Conservation (phyloP, 1,284 basidiomycete species). For the Irpex sp. region DNA sequence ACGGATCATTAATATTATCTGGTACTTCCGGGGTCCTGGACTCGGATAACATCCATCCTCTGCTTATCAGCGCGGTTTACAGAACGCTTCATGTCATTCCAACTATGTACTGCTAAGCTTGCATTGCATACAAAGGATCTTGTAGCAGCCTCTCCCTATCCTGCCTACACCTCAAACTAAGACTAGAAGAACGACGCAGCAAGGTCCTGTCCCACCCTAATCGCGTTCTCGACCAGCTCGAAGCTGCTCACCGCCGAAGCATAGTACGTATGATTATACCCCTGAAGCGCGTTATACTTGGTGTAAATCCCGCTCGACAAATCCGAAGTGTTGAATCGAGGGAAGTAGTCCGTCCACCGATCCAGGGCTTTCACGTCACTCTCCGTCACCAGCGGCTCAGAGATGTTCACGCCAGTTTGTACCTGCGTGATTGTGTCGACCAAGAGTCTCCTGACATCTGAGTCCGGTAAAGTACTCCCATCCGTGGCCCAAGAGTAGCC, state of each 20-base stretch:
- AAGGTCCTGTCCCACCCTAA: neutral
- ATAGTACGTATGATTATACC: neutral
- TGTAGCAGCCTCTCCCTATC: neutral
- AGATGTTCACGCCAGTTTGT: neutral
- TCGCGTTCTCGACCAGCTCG: constrained; percentile 1
- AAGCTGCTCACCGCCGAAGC: constrained; percentile 1
- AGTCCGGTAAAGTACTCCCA: neutral
- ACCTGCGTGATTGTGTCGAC: neutral
- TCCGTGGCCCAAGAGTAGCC: neutral
- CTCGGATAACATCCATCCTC: too few species aligned
- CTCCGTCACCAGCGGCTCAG: neutral
- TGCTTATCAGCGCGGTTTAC: too few species aligned
- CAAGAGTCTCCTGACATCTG: neutral
- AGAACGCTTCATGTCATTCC: too few species aligned
- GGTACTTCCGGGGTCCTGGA: too few species aligned
- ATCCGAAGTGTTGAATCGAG: neutral
- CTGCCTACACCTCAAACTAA: neutral
- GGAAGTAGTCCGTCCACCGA: constrained; percentile 4
- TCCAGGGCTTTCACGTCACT: neutral
- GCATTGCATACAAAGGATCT: neutral
- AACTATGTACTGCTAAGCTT: neutral
- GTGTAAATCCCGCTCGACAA: neutral
- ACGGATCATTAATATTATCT: too few species aligned
- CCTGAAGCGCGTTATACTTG: constrained; percentile 1
- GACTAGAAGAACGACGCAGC: neutral